Evolutionary conservation across 169 alveolate genomes (phyloP).

Genomic region (Plasmodium reichenowi): DNA sequence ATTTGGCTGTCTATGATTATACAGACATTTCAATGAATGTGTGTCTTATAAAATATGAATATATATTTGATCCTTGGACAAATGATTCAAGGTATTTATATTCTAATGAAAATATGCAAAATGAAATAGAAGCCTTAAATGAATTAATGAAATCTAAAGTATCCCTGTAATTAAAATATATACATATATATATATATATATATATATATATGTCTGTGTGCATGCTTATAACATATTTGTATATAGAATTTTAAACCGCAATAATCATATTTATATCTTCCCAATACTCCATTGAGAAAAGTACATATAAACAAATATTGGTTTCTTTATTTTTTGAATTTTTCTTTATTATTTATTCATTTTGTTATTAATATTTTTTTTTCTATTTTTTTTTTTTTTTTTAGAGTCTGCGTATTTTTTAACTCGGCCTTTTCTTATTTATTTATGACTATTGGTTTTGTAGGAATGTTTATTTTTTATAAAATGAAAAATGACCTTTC

Average conservation of each 20-base stretch:
- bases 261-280: neutral
- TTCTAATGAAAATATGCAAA: slow-evolving; percentile 58
- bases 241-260: neutral
- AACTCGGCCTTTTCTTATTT: slow-evolving; percentile 32
- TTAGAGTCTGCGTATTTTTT: slow-evolving; percentile 29
- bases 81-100: slow-evolving; percentile 65
- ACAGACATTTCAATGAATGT: slow-evolving; percentile 66
- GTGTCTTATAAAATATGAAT: slow-evolving; percentile 26
- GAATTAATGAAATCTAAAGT: slow-evolving; percentile 41
- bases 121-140: slow-evolving; percentile 46
- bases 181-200: too few relatives aligned
- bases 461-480: slow-evolving; percentile 3
- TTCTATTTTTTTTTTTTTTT: neutral
- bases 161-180: slow-evolving; percentile 20
- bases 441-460: slow-evolving; percentile 17
- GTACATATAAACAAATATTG: too few relatives aligned
- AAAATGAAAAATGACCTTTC: slow-evolving; percentile 4
- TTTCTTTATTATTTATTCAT: neutral
- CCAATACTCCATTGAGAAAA: neutral
- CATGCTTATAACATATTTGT: neutral
- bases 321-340: neutral
- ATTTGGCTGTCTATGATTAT: slow-evolving; percentile 45
- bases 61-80: slow-evolving; percentile 55
- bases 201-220: too few relatives aligned
- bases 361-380: neutral